Percentiles rank a stretch among this genome's conserved stretches.
phyloP scores from a whole-genome alignment of 805 yeast species.

The Sugiyamaella valdiviana region DNA sequence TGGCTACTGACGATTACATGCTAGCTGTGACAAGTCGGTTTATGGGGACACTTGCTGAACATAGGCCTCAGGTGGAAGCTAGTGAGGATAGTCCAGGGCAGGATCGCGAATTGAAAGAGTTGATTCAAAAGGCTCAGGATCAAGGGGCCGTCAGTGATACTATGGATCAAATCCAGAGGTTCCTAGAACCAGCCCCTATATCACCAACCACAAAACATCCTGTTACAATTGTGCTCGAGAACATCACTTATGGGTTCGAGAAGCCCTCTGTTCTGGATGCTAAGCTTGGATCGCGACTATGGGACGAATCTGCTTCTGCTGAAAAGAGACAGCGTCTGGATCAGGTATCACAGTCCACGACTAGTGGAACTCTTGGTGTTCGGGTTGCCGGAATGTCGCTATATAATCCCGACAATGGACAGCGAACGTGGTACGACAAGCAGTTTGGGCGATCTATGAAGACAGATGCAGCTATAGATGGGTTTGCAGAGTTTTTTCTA shows the following conservation, averaged over 20 bases:
- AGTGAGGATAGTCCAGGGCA: slow-evolving; percentile 20
- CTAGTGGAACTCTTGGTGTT: slow-evolving; percentile 70
- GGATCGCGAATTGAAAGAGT: neutral
- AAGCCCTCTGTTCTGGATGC: slow-evolving; percentile 76
- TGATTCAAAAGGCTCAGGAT: slow-evolving; percentile 15
- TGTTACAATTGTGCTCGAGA: slow-evolving; percentile 58
- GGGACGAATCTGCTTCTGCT: slow-evolving; percentile 49
- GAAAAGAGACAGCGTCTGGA: slow-evolving; percentile 60
- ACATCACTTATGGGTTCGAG: slow-evolving; percentile 53
- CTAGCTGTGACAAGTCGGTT: slow-evolving; percentile 46
- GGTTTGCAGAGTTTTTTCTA: slow-evolving; percentile 38
- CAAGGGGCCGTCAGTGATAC: slow-evolving; percentile 13
- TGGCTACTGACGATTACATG: slow-evolving; percentile 20
- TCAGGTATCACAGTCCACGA: slow-evolving; percentile 62
- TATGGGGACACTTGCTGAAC: slow-evolving; percentile 50
- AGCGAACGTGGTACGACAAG: slow-evolving; percentile 54
- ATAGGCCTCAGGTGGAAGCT: slow-evolving; percentile 5
- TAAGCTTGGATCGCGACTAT: slow-evolving; percentile 66
- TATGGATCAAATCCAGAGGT: neutral
- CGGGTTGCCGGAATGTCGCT: slow-evolving; percentile 88
- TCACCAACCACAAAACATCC: neutral
- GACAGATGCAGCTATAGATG: slow-evolving; percentile 38
- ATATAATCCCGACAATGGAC: slow-evolving; percentile 28
- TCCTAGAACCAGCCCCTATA: neutral
- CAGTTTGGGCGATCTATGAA: slow-evolving; percentile 61